A percentile compares a stretch with the other conserved stretches of the same genome.
Conservation (phyloP, 2,329 filamentous ascomycete species). For the Penicillium sp. region DNA sequence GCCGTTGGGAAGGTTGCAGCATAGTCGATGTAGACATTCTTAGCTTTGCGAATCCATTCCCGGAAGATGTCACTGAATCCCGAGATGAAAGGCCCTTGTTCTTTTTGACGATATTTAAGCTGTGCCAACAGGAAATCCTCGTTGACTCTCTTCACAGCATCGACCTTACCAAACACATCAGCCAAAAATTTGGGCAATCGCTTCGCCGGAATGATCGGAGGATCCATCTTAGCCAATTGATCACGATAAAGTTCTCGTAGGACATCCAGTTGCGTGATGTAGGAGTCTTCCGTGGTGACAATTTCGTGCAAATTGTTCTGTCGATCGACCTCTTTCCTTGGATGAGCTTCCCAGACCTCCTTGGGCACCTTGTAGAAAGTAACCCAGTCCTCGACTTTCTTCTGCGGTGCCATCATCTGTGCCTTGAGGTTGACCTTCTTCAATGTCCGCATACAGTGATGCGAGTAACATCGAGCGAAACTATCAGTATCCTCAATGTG, state of each 20-base stretch:
- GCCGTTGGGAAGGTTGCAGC: conserved; percentile 84
- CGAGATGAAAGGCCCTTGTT: conserved; percentile 90
- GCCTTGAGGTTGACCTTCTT: conserved; percentile 90
- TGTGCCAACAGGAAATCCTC: conserved; percentile 90
- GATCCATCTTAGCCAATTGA: conserved; percentile 68
- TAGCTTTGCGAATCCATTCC: conserved; percentile 97
- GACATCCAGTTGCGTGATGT: conserved; percentile 85
- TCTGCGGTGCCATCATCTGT: conserved; percentile 65
- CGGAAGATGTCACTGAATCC: conserved; percentile 97
- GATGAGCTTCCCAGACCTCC: conserved; percentile 67
- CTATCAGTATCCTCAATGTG: conserved; percentile 64
- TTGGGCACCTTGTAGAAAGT: conserved; percentile 83
- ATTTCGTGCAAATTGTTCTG: conserved; percentile 97
- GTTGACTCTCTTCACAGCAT: conserved; percentile 84
- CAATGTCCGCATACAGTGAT: conserved; percentile 88
- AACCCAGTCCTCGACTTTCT: conserved; percentile 79
- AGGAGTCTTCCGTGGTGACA: conserved; percentile 86
- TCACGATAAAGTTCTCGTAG: conserved; percentile 83
- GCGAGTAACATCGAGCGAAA: conserved; percentile 81
- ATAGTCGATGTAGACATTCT: conserved; percentile 85
- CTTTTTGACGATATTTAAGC: conserved; percentile 93
- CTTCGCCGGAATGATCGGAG: conserved; percentile 76
- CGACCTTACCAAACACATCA: conserved; percentile 87
- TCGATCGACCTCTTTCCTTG: conserved; percentile 84
- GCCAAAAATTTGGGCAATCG: conserved; percentile 76